These are phyloP conservation scores for Domatiomyces catenatus DNA, from an alignment of 2,329 filamentous ascomycete genomes.

Conservation along the genomic window DNA sequence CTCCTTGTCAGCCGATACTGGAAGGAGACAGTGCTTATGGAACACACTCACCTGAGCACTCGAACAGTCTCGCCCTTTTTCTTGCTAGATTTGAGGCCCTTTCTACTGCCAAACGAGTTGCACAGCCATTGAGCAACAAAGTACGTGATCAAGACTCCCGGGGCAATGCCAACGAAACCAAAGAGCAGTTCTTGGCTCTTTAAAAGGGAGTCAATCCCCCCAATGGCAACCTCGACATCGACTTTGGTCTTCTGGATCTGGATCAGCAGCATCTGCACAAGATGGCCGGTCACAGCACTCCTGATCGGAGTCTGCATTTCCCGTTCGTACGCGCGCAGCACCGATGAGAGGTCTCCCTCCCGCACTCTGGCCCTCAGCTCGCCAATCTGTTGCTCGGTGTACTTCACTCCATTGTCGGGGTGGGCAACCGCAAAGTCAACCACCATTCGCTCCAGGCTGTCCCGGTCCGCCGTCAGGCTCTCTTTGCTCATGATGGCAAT, in stretches of 20 bases:
- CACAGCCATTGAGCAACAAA: slow-evolving; percentile 58
- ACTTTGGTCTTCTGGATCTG: slow-evolving; percentile 99
- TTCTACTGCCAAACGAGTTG: slow-evolving; percentile 53
- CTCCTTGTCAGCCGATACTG: neutral
- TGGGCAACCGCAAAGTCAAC: slow-evolving; percentile 86
- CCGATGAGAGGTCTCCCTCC: slow-evolving; percentile 84
- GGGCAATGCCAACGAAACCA: slow-evolving; percentile 82
- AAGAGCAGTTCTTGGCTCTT: slow-evolving; percentile 96
- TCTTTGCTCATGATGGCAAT: slow-evolving; percentile 94
- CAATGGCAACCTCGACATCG: slow-evolving; percentile 89
- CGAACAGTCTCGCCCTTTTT: slow-evolving; percentile 57
- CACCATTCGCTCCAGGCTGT: slow-evolving; percentile 92
- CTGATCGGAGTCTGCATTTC: slow-evolving; percentile 69
- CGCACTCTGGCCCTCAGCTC: slow-evolving; percentile 65
- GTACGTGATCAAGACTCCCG: slow-evolving; percentile 75
- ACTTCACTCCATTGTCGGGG: slow-evolving; percentile 39
- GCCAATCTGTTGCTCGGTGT: slow-evolving; percentile 55
- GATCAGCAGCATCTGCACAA: slow-evolving; percentile 79
- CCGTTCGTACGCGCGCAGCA: slow-evolving; percentile 79
- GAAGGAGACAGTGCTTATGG: neutral
- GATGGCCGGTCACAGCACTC: slow-evolving; percentile 69
- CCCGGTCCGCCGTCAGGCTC: slow-evolving; percentile 75
- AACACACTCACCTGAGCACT: slow-evolving; percentile 46
- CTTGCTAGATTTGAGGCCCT: slow-evolving; percentile 48
- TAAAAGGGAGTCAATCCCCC: slow-evolving; percentile 81